Evolutionary conservation across 1,284 basidiomycete genomes (phyloP).

Genomic region (Puccinia horiana): DNA sequence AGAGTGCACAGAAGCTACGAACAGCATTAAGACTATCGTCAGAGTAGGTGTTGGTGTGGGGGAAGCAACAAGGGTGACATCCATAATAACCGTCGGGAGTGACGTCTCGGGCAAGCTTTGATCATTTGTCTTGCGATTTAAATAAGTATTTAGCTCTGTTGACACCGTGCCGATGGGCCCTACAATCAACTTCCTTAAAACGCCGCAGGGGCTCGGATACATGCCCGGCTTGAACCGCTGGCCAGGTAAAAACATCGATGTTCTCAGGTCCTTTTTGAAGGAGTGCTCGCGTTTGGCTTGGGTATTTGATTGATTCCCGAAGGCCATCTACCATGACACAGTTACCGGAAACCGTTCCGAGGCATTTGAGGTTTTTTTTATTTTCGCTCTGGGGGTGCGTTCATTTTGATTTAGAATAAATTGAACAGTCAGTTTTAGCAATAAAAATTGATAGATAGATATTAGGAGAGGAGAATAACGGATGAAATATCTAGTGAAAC

Average conservation of each 20-base stretch:
- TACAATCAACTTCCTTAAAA: constrained; percentile 5
- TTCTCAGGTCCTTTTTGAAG: constrained; percentile 8
- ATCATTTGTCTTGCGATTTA: neutral
- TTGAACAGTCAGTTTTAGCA: neutral
- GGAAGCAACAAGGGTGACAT: neutral
- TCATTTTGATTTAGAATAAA: neutral
- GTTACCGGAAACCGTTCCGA: neutral
- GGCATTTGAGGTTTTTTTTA: neutral
- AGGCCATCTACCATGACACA: neutral
- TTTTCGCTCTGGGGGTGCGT: neutral
- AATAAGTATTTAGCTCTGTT: neutral
- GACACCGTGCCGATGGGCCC: neutral
- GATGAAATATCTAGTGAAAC: neutral
- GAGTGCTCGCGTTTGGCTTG: neutral
- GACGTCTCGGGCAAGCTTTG: neutral
- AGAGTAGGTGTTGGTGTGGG: neutral
- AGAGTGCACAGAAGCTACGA: neutral
- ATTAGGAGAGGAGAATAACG: neutral
- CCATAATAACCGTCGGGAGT: neutral
- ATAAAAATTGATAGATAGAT: neutral
- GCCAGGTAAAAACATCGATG: constrained; percentile 11
- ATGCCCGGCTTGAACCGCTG: constrained; percentile 2
- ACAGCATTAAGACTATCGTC: neutral
- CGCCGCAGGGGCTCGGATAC: neutral
- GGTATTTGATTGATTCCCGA: neutral